Base-by-base conservation (phyloP, 257 asterid species). In the Phtheirospermum japonicum region DNA sequence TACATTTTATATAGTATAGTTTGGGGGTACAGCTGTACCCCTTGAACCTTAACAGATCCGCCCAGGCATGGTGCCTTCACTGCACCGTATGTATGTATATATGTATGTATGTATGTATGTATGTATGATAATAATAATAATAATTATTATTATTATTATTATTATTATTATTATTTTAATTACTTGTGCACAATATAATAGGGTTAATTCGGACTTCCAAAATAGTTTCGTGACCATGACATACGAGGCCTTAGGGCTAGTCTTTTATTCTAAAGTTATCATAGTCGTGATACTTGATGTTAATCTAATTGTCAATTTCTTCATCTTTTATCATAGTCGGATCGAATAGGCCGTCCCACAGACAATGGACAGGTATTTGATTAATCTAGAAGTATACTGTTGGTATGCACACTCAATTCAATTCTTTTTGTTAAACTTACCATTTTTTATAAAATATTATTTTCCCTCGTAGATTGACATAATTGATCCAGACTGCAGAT, bases 401-500 rank as follows among this genome's bases (percentile, higher is more conserved):
- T 17, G 59, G 14, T 16, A 65, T 20, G 20, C 34, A 12, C 18
- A 33, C 45, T 54, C 12, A 11, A 5, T 16, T 57, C 32, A 49
- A 10, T 36, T 39, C 43, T 17, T 18, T 2, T 36, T 36, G 42
- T 6, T 9, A 36, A 6, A 9, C 42, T 2, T 36, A 6, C 42
- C 11, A 36, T 9, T 36, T 9, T 36, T 65, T 19, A 57, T n/a
- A n/a, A 59, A 32, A 9, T 32, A 18, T 51, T 64, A 70, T 32
- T 64, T 64, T 56, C 70, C 36, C 64, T 70, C 53, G 39, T 71
- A 85, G 91, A 88, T 85, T 71, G 95, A 92, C 68, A 80, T 85
- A 67, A 78, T 88, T 28, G 95, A 88, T 69, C 95, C 96, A 16
- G 95, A 88, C 56, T 88, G 95, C 77, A 81, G 95, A 67, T 76